phyloP scores from a whole-genome alignment of 2,329 filamentous ascomycete species.

The Hysterium pulicare region DNA sequence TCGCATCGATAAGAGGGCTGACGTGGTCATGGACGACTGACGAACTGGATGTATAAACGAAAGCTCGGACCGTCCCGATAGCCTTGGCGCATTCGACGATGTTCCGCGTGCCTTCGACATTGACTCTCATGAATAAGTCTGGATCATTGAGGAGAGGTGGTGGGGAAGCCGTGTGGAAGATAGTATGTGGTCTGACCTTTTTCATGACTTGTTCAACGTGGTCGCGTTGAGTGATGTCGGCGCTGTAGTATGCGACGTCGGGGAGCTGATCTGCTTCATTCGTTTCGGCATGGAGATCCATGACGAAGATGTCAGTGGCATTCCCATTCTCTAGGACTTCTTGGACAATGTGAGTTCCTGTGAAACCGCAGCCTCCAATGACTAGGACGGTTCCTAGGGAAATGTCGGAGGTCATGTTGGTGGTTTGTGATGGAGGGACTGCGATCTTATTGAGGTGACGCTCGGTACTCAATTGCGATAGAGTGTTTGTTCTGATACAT shows the following conservation, averaged over 20 bases:
- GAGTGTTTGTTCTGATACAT: too few species aligned
- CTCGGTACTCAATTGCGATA: too few species aligned
- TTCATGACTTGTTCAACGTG: conserved; percentile 5
- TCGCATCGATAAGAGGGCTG: conserved; percentile 10
- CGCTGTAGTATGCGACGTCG: conserved; percentile 5
- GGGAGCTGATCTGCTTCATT: not conserved
- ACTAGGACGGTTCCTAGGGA: too few species aligned
- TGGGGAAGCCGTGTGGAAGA: conserved; percentile 10
- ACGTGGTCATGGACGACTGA: conserved; percentile 16
- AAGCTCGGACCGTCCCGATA: conserved; percentile 8
- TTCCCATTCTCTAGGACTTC: conserved; percentile 1
- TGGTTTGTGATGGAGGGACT: too few species aligned
- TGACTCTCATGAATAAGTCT: too few species aligned
- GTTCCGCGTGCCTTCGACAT: conserved; percentile 6
- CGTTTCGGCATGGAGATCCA: not conserved
- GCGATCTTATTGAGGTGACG: too few species aligned
- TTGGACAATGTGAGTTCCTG: conserved; percentile 1
- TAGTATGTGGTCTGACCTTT: conserved; percentile 6
- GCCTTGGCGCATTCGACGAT: conserved; percentile 8
- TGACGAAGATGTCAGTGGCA: not conserved
- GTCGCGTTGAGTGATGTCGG: conserved; percentile 2
- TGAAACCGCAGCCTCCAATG: conserved; percentile 6
- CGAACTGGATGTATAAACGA: conserved; percentile 19
- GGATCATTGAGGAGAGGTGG: not conserved
- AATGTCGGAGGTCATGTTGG: too few species aligned